phyloP scores from a whole-genome alignment of 192 early-diverging fungal genomes.

The Linderina pennispora region DNA sequence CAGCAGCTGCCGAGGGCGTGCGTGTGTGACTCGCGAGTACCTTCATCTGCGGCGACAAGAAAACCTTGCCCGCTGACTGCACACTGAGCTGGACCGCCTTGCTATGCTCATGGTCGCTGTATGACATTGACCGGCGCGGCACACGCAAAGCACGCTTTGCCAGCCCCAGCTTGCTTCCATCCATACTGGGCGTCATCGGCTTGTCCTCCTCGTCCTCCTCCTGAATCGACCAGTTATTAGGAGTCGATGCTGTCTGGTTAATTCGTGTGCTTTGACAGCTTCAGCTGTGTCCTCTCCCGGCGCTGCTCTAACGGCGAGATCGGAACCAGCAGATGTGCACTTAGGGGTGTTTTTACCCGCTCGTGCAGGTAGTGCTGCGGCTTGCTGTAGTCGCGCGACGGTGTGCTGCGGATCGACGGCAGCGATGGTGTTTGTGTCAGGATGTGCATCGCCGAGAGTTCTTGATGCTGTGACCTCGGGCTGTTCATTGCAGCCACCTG shows the following conservation, averaged over 20 bases:
- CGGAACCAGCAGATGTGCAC: constrained; percentile 33
- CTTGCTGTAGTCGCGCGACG: constrained; percentile 16
- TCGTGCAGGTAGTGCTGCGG: constrained; percentile 15
- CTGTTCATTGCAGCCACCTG: constrained; percentile 1
- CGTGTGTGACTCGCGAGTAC: too few species aligned
- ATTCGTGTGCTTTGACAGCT: background rate
- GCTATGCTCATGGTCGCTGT: constrained; percentile 21
- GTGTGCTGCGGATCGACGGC: constrained; percentile 26
- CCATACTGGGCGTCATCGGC: constrained; percentile 1
- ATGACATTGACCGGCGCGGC: constrained; percentile 35
- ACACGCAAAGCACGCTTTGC: constrained; percentile 4
- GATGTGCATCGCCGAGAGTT: constrained; percentile 40
- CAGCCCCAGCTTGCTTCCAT: constrained; percentile 2
- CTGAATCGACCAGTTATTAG: constrained; percentile 25
- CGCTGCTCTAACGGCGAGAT: constrained; percentile 44
- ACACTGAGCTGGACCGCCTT: constrained; percentile 13
- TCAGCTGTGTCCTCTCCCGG: constrained; percentile 21
- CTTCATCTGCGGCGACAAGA: too few species aligned
- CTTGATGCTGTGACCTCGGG: constrained; percentile 14
- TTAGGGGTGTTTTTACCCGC: constrained; percentile 14
- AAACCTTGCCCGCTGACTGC: too few species aligned
- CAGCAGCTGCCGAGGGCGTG: too few species aligned
- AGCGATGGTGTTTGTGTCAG: constrained; percentile 38
- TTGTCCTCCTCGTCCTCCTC: constrained; percentile 42
- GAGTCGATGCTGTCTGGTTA: background rate